Evolutionary conservation across 352 stramenopile genomes (phyloP), one percentile per base, ranked within the genome.

Genomic region (Globisporangium acanthophoron): DNA sequence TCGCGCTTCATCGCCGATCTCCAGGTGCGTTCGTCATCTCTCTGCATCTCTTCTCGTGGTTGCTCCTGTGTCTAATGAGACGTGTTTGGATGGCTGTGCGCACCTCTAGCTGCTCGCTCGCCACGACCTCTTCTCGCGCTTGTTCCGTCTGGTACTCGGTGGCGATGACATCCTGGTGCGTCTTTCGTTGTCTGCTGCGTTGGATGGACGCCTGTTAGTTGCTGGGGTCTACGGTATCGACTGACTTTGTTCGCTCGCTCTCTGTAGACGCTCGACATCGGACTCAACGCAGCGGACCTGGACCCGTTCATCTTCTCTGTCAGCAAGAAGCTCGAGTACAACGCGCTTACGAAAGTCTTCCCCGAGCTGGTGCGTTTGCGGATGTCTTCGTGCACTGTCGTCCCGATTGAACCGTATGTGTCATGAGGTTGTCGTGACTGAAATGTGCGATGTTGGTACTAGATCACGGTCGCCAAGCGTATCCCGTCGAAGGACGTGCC

Each of bases 281-380:
- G 78, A 9, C 59, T 92, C 18, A 85, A 88, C 44, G 64, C 67
- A 0, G 63, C 61, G 16, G 68, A 85, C 24, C 33, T 90, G 51
- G 82, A 92, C 58, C 80, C 82, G 48, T 78, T 92, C 45, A 76
- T 92, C 41, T 73, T 92, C 45, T 66, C 67, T 13, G 71, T 92
- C 44, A 78, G 74, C 59, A 92, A 92, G 71, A 90, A 88, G 62
- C 51, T 83, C 58, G 64, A 78, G 50, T 92, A 84, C 66, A 89
- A 73, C 31, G 69, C 66, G 6, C 65, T 92, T n/a, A 70, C 70
- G 29, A 90, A 92, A 62, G 37, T 67, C 33, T 92, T 89, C 44
- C 76, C 82, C 8, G 80, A 92, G 37, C 63, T 92, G 58, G 82
- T 90, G 62, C 31, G 67, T 62, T 9, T 59, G 29, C 11, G 3